A percentile compares a stretch with the other conserved stretches of the same genome.
phyloP scores from a whole-genome alignment of 164 flowering plant species.

The Aristolochia fimbriata region DNA sequence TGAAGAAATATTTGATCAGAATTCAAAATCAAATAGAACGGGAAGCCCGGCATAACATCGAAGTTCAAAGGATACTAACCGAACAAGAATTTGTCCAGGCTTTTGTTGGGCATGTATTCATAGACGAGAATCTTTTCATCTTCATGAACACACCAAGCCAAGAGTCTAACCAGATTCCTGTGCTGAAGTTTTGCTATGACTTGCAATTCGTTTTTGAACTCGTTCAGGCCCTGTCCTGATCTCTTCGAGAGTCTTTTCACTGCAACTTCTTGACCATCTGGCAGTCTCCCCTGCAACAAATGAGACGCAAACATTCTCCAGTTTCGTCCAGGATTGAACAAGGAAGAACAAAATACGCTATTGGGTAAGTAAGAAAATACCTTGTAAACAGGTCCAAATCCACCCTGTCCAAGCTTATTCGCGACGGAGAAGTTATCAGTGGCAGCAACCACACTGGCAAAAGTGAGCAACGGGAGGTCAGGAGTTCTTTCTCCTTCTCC shows the following conservation, averaged over 20 bases:
- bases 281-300: slow-evolving; percentile 21
- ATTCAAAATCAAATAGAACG: neutral
- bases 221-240: slow-evolving; percentile 28
- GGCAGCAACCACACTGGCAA: slow-evolving; percentile 2
- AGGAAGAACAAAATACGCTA: neutral
- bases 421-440: slow-evolving; percentile 7
- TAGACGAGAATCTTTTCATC: slow-evolving; percentile 31
- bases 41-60: neutral
- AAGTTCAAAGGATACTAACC: slow-evolving; percentile 6
- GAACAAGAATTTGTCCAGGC: slow-evolving; percentile 23
- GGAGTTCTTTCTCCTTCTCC: neutral
- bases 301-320: neutral
- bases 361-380: neutral
- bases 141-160: slow-evolving; percentile 28
- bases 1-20: neutral
- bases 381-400: slow-evolving; percentile 14
- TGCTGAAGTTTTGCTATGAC: slow-evolving; percentile 35
- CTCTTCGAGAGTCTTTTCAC: slow-evolving; percentile 33
- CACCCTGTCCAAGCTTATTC: slow-evolving; percentile 14
- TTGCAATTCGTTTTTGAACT: slow-evolving; percentile 28
- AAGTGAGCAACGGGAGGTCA: slow-evolving; percentile 6
- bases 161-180: slow-evolving; percentile 28
- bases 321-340: neutral
- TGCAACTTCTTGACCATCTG: slow-evolving; percentile 26
- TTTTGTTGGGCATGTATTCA: slow-evolving; percentile 29